Evolutionary conservation across 192 early-diverging fungal genomes (phyloP), one percentile per base, ranked within the genome.

Genomic region (Chytriomyces sp.): DNA sequence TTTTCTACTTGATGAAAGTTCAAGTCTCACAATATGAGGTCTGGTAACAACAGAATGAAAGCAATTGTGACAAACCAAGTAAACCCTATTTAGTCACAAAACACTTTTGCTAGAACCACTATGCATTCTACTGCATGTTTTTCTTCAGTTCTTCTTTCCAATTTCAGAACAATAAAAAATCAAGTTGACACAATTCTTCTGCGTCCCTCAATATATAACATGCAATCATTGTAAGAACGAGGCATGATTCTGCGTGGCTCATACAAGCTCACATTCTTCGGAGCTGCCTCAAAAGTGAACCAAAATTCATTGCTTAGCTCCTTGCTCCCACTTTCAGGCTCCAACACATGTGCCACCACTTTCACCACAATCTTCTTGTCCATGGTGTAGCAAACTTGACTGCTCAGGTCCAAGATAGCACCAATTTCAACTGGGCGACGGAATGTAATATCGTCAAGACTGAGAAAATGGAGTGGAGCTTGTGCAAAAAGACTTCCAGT

Each of bases 221-320:
- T 58, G 28, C 56, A 58, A 28, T 97, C 94, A 40, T 84, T 89
- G 75, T 97, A 97, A 8, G 90, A 88, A 38, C 82, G 78, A 8
- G 95, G 95, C 49, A 95, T 75, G 26, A 95, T 75, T 34, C 86
- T 84, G 10, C 81, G 78, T 17, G 90, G 82, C 1, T 22, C 19
- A 2, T 39, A 19, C 37, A 6, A 54, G 54, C 8, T 34, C 58
- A 36, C 76, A 25, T 28, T 39, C 26, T 41, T 72, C 31, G 39
- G 62, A 41, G 53, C 67, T 26, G 38, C 65, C 10, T 39, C 17
- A 72, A 97, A 94, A 34, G 92, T 95, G 62, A 95, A 93, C 78
- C 93, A 87, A 67, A 97, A 97, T 0, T 84, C 83, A 77, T 97
- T 95, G 39, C 92, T 93, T 12, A 87, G 90, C 49, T 91, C 87